These are phyloP conservation scores for Candida albicans DNA, from an alignment of 1,139 yeast species.

Conservation along the genomic window DNA sequence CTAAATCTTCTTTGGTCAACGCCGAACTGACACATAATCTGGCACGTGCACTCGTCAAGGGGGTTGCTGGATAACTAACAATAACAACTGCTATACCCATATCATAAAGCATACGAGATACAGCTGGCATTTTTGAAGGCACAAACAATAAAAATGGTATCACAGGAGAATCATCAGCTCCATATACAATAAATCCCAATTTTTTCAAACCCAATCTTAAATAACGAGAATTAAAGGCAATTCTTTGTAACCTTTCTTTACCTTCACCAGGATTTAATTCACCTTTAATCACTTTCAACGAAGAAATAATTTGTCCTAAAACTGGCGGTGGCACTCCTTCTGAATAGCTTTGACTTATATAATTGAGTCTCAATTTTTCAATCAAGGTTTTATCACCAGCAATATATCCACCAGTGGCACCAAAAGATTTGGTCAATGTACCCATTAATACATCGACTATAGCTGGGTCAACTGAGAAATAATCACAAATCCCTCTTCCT, in stretches of 20 bases:
- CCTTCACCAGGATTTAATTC: slow-evolving; percentile 92
- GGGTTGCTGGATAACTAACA: slow-evolving; percentile 98
- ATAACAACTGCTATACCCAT: slow-evolving; percentile 90
- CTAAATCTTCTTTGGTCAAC: slow-evolving; percentile 90
- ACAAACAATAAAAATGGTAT: slow-evolving; percentile 83
- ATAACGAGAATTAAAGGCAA: slow-evolving; percentile 94
- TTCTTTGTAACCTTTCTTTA: slow-evolving; percentile 81
- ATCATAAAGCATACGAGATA: slow-evolving; percentile 77
- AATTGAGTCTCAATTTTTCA: slow-evolving; percentile 70
- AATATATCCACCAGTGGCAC: slow-evolving; percentile 97
- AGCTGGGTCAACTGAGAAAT: slow-evolving; percentile 74
- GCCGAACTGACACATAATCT: slow-evolving; percentile 93
- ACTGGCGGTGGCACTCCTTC: slow-evolving; percentile 93
- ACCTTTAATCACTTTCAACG: slow-evolving; percentile 78
- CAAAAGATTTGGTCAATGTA: slow-evolving; percentile 94
- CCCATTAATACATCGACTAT: slow-evolving; percentile 93
- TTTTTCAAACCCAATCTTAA: slow-evolving; percentile 86
- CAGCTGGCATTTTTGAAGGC: slow-evolving; percentile 93
- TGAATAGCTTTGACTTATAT: slow-evolving; percentile 73
- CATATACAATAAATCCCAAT: slow-evolving; percentile 90
- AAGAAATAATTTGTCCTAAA: slow-evolving; percentile 79
- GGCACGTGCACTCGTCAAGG: slow-evolving; percentile 84
- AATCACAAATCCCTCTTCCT: slow-evolving; percentile 95
- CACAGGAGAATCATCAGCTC: slow-evolving; percentile 96
- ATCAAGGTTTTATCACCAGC: slow-evolving; percentile 72